Base-by-base conservation (phyloP, 1,139 yeast species). In the Kodamaea ohmeri region DNA sequence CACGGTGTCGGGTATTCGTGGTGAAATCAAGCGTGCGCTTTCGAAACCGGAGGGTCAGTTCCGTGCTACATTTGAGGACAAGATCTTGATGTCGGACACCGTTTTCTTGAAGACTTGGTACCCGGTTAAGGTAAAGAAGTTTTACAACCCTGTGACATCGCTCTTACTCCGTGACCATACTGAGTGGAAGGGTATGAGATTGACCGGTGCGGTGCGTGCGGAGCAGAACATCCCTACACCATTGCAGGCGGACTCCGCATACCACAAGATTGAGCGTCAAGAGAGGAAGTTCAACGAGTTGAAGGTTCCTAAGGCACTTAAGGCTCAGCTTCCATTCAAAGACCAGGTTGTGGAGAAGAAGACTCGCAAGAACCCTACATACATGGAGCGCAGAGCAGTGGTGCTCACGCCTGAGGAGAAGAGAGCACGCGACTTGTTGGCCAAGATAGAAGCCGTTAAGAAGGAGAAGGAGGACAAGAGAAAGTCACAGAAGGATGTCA, bases 11-110 rank as follows among this genome's bases (percentile, higher is more conserved):
- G 98, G 99, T 41, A 88, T 94, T 43, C 72, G 98, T 52, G 99
- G 99, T 60, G 98, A 94, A 61, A 90, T 94, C 51, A 94, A 94
- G 59, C 76, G 97, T 49, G 98, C 97, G 0, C 70, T 94, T 46
- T 78, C 96, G 6, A 85, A 85, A 50, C 97, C 97, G 0, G 97
- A 90, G 43, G 99, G 99, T n/a, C 83, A 86, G 59, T 94, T 77
- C 70, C 78, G 99, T 60, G 98, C 98, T n/a, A 83, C 97, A 1
- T 94, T 94, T 62, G 99, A 94, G 62, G 99, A 94, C 60, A 92
- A 90, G 65, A 78, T 92, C 27, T 73, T 90, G 45, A 76, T 92
- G 83, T 77, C 95, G 45, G 98, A 92, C 61, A 85, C 87, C 37
- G 76, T 94, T 11, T 83, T 92, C 52, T 67, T 94, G 58, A 83